Evolutionary conservation across 306 rosid species (phyloP), one percentile per base, ranked within the genome.

Genomic region (Sesbania bispinosa): DNA sequence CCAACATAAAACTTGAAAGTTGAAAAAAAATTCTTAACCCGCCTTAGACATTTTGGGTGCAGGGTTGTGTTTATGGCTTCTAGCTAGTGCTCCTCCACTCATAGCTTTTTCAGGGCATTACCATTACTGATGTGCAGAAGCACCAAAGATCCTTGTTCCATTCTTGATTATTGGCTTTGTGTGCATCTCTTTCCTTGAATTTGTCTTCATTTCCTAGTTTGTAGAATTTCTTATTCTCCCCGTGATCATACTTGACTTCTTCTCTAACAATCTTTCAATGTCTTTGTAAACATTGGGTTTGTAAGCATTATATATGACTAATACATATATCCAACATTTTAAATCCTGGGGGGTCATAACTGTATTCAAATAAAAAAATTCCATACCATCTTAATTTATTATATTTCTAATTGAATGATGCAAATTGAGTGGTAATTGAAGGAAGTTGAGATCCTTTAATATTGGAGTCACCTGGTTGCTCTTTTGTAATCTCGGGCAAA

Each of bases 171-270:
- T 10, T n/a, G 47, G 18, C 43, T 48, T 63, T 36, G 26, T 69
- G 23, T 69, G 62, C 7, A 16, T 52, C 29, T 54, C 41, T 71
- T 41, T 41, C 20, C 13, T 16, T 51, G 51, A 6, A 20, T 27
- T 50, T 36, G 24, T 51, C 62, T 29, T 48, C 33, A 32, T 67
- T 63, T 29, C 47, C 71, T 45, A n/a, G 14, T 64, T 64, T 45
- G 43, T 29, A 15, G 57, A 10, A 65, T 45, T 5, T 33, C 38
- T 52, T 52, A 51, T 35, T 39, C 39, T 69, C 36, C 18, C 51
- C 19, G 0, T 36, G n/a, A 8, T 50, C 11, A 7, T 38, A 23
- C 14, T 8, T 26, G 32, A 39, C 7, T 41, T 39, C 76, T 62
- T 23, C 15, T 47, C 16, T 23, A 33, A 51, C 8, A 35, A 50